Base-by-base conservation (phyloP, 1,284 basidiomycete species). In the Sparassis latifolia region DNA sequence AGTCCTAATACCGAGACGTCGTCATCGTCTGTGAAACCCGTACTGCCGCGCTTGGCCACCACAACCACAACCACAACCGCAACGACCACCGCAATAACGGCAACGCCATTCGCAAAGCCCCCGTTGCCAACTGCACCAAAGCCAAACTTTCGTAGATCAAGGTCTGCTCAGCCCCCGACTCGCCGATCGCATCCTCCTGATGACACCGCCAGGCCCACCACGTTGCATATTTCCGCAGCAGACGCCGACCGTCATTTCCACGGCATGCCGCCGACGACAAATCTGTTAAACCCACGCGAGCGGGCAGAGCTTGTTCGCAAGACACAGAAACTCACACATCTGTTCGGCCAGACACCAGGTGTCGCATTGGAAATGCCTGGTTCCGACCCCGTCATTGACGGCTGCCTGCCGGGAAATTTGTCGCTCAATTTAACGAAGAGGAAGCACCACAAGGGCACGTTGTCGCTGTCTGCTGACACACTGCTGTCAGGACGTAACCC, bases 281-380 rank as follows among this genome's bases (percentile, higher is more conserved):
- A 89, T 63, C 69, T 76, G 51, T 79, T 92, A 38, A 72, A 75
- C 52, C 69, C 82, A 7, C 74, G 77, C 28, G 82, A 89, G 57
- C 84, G 89, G 28, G 78, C 84, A 0, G 82, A 87, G 40, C 79
- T 87, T 47, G 70, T 92, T 29, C 75, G 81, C 47, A 83, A 84
- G 56, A 80, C 82, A 33, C 79, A 83, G 59, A 93, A 93, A 67
- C 75, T 93, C 40, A 79, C 87, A 30, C 82, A 85, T 58, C 67
- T 92, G 20, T 82, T 93, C 46, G 91, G 91, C 30, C 75, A 80
- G 64, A 77, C 74, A 1, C 84, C 83, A 0, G 75, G 70, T 32
- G 52, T 58, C 30, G 54, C 38, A 52, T 56, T 10, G 49, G 62
- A 35, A n/a, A 43, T 35, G 38, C 51, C 45, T 47, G 45, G 52